Evolutionary conservation across 805 yeast genomes (phyloP).

Genomic region (Wickerhamomyces silvicola): DNA sequence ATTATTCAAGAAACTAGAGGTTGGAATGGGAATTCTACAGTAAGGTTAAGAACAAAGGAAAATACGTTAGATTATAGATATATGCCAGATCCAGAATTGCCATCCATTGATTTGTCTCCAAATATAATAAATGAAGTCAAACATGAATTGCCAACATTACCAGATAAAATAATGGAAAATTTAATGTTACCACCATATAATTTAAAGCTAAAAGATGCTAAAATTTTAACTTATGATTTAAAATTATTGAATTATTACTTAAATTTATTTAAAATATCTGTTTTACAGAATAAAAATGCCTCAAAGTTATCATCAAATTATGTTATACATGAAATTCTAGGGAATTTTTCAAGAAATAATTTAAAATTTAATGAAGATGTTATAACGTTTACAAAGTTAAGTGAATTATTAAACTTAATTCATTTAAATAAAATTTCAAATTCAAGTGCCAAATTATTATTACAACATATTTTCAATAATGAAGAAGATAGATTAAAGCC

Average conservation of each 20-base stretch:
- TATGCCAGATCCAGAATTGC: constrained; percentile 91
- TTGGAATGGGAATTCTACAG: constrained; percentile 78
- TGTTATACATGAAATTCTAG: constrained; percentile 77
- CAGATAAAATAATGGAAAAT: constrained; percentile 48
- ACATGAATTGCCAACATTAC: constrained; percentile 45
- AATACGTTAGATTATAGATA: constrained; percentile 82
- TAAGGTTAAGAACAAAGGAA: constrained; percentile 69
- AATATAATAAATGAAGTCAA: constrained; percentile 37
- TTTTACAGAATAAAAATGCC: constrained; percentile 18
- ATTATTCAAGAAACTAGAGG: constrained; percentile 69
- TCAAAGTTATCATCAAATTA: constrained; percentile 58
- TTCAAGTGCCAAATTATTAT: constrained; percentile 59
- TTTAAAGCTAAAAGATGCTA: constrained; percentile 69
- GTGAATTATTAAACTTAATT: constrained; percentile 50
- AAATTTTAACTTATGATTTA: constrained; percentile 50
- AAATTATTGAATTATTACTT: constrained; percentile 49
- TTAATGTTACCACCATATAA: constrained; percentile 45
- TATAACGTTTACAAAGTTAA: constrained; percentile 38
- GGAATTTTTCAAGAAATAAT: constrained; percentile 52
- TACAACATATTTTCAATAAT: constrained; percentile 53
- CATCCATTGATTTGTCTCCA: constrained; percentile 42
- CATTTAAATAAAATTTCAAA: constrained; percentile 43
- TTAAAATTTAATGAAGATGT: constrained; percentile 25
- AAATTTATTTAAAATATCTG: constrained; percentile 29
- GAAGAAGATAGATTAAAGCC: constrained; percentile 28